Conservation (phyloP, 495 filamentous ascomycete genomes). For the Poronia punctata region DNA sequence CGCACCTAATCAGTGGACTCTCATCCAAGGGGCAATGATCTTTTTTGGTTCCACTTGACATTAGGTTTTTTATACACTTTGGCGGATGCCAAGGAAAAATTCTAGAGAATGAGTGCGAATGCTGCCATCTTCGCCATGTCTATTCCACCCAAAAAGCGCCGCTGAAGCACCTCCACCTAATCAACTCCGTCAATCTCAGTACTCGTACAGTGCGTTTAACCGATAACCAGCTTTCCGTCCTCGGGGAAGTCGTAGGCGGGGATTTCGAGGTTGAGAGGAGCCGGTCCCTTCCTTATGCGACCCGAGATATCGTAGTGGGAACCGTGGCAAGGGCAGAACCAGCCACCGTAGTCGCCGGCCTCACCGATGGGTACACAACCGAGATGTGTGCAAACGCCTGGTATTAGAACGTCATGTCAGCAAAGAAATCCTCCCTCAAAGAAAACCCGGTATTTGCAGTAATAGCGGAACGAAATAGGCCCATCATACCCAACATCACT, state of each 20-base stretch:
- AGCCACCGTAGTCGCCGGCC: conserved; percentile 94
- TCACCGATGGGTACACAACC: conserved; percentile 99
- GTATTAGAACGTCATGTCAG: conserved; percentile 8
- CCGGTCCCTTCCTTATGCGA: conserved; percentile 90
- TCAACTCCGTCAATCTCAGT: conserved; percentile 20
- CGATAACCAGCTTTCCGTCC: conserved; percentile 71
- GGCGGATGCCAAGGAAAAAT: conserved; percentile 17
- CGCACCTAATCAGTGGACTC: no score
- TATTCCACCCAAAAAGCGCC: conserved; percentile 14
- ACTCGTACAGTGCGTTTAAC: conserved; percentile 46
- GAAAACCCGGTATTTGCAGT: no score
- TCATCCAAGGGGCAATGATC: conserved; percentile 5
- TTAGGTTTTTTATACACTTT: conserved; percentile 25
- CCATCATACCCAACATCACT: conserved; percentile 85
- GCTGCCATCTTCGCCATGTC: conserved; percentile 24
- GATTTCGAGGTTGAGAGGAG: conserved; percentile 94
- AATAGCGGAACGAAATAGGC: conserved; percentile 1
- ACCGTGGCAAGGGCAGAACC: conserved; percentile 99
- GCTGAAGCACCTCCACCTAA: conserved; percentile 11
- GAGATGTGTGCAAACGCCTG: conserved; percentile 96
- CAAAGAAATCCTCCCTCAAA: not conserved
- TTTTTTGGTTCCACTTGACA: conserved; percentile 16
- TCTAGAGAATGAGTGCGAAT: conserved; percentile 25
- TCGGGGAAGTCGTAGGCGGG: conserved; percentile 81
- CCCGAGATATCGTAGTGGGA: conserved; percentile 99